Evolutionary conservation across 2,329 filamentous ascomycete genomes (phyloP).

Genomic region (Phaeosphaeria sp.): DNA sequence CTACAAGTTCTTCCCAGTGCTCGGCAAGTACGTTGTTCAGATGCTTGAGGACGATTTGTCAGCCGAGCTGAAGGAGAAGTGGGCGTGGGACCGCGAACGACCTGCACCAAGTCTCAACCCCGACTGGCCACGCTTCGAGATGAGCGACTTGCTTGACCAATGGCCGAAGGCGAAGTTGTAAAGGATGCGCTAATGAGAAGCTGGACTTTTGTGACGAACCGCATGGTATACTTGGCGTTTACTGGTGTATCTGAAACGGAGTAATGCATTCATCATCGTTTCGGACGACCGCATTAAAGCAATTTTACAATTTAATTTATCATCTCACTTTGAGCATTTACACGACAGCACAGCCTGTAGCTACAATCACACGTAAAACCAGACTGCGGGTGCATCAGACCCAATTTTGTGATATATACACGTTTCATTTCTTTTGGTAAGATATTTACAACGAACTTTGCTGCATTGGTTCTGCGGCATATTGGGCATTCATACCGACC

Average conservation of each 20-base stretch:
- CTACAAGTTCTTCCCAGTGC: conserved; percentile 66
- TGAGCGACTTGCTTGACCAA: conserved; percentile 59
- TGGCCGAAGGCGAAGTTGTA: conserved; percentile 41
- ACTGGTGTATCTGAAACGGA: neutral
- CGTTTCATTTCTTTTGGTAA: neutral
- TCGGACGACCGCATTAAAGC: neutral
- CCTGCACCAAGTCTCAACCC: conserved; percentile 59
- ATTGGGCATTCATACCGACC: neutral
- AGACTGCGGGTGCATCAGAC: neutral
- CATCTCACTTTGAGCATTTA: neutral
- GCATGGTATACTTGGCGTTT: conserved; percentile 11
- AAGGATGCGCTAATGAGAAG: neutral
- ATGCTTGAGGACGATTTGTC: conserved; percentile 52
- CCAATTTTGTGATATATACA: neutral
- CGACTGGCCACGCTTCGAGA: conserved; percentile 65
- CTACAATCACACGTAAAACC: neutral
- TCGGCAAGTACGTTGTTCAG: conserved; percentile 63
- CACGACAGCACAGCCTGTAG: neutral
- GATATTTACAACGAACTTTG: conserved; percentile 6
- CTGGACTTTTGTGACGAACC: neutral
- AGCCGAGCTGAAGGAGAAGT: conserved; percentile 66
- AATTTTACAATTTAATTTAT: neutral
- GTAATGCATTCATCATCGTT: neutral
- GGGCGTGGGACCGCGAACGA: conserved; percentile 65
- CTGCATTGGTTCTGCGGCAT: neutral